Percentiles rank a stretch among this genome's conserved stretches.
Conservation (phyloP, 805 yeast genomes). For the Debaryomyces hansenii region DNA sequence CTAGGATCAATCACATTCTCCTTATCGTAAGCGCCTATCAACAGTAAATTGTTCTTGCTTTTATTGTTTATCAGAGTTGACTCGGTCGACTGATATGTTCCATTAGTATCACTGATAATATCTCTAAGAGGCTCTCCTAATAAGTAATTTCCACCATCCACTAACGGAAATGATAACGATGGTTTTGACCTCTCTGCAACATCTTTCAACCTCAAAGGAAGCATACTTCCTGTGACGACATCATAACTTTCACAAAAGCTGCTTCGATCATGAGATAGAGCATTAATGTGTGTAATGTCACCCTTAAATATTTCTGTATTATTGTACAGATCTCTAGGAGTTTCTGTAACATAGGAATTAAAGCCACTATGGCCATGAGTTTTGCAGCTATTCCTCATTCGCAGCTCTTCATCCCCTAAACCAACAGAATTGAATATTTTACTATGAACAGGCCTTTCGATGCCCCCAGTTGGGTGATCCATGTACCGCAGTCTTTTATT, state of each 20-base stretch:
- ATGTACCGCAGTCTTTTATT: background rate
- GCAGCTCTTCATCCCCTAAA: background rate
- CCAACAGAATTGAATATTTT: background rate
- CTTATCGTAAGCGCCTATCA: background rate
- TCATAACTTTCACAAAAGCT: background rate
- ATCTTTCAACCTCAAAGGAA: background rate
- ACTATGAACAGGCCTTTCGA: background rate
- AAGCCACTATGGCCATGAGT: background rate
- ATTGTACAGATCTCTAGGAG: background rate
- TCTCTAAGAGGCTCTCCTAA: background rate
- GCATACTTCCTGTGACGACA: background rate
- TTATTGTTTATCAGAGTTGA: background rate
- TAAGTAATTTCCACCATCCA: background rate
- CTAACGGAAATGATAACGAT: background rate
- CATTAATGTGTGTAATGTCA: background rate
- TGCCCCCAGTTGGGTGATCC: background rate
- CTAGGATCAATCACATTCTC: conserved; percentile 1
- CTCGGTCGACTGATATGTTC: background rate
- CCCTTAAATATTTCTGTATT: background rate
- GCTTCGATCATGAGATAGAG: background rate
- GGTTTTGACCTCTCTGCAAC: background rate
- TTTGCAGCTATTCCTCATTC: background rate
- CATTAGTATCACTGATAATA: background rate
- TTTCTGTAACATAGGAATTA: background rate
- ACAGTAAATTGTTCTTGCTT: background rate